Percentiles rank a stretch among this genome's conserved stretches.
Evolutionary conservation across 2,329 filamentous ascomycete species (phyloP).

Genomic region (Penicillium glabrum): DNA sequence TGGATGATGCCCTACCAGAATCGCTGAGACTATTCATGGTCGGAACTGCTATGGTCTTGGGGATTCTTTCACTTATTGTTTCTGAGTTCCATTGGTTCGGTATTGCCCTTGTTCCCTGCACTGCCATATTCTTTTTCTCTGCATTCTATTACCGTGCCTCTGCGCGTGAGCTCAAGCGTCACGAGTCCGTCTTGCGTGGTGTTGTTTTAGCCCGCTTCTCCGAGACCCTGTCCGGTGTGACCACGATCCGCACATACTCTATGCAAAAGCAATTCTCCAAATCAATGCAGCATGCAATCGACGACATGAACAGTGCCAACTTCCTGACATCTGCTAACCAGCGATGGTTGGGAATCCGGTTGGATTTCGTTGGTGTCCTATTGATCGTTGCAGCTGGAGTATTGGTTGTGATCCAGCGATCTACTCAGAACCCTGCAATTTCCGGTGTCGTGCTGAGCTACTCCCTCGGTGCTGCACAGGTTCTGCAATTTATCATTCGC

Average conservation of each 20-base stretch:
- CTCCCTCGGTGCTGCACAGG: slow-evolving; percentile 27
- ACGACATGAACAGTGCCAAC: slow-evolving; percentile 61
- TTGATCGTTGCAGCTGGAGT: slow-evolving; percentile 67
- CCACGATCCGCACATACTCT: slow-evolving; percentile 73
- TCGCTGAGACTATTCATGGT: slow-evolving; percentile 62
- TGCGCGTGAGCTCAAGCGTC: slow-evolving; percentile 60
- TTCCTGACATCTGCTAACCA: slow-evolving; percentile 68
- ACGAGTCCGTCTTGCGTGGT: slow-evolving; percentile 73
- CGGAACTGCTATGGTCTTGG: slow-evolving; percentile 50
- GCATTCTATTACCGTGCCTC: slow-evolving; percentile 65
- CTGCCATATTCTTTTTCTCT: slow-evolving; percentile 60
- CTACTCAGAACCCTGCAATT: slow-evolving; percentile 63
- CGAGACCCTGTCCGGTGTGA: slow-evolving; percentile 67
- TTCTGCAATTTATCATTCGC: slow-evolving; percentile 69
- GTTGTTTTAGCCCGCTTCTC: slow-evolving; percentile 79
- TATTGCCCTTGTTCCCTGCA: slow-evolving; percentile 22
- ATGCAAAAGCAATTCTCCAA: slow-evolving; percentile 66
- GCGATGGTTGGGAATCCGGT: slow-evolving; percentile 73
- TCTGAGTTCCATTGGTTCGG: background rate
- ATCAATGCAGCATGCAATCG: slow-evolving; percentile 67
- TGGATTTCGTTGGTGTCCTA: slow-evolving; percentile 69
- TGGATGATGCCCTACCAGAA: slow-evolving; percentile 66
- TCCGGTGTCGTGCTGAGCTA: slow-evolving; percentile 77
- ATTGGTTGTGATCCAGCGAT: slow-evolving; percentile 61
- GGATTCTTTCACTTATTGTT: background rate